Evolutionary conservation across 2,329 filamentous ascomycete genomes (phyloP), one percentile per base, ranked within the genome.

Genomic region (Talaromyces funiculosus): DNA sequence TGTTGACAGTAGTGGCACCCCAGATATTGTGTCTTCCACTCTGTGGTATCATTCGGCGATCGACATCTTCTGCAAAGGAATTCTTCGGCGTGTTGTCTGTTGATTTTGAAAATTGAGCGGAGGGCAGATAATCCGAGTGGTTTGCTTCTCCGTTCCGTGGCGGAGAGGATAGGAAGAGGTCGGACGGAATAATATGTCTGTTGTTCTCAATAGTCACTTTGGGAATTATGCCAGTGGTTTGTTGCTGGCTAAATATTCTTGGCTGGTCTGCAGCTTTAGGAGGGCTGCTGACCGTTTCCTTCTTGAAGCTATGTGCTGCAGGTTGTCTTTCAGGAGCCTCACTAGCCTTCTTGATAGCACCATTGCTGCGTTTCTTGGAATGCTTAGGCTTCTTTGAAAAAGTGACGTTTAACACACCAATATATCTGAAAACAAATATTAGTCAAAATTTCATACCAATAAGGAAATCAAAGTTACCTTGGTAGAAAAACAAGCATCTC

Each of bases 191-290:
- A 61, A 97, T 96, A 71, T 97, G 93, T 65, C 89, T 86, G 71
- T 97, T 97, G 72, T 97, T 92, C 69, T 93, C 90, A 63, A 97
- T 91, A 0, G 94, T 91, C 51, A 97, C 93, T 42, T 94, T 93
- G 1, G 93, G 92, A 31, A 96, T 85, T 22, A 88, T 84, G 35
- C 85, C 83, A 37, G 84, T 83, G 60, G 90, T 84, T 62, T 96
- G 82, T 12, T 90, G 95, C 72, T 96, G 92, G 69, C 85, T 87
- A 63, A 88, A 82, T 53, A 86, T 80, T 53, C 85, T 76, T 51
- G 78, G 78, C 43, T 77, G 71, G 37, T 77, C 72, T 9, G 56
- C 22, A n/a, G 53, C 61, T 29, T 62, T 60, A 9, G 59, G 47
- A 24, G 53, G 43, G 12, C 45, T 33, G 40, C 42, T 55, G 16